These are phyloP conservation scores for Rhodotorula mucilaginosa DNA, from an alignment of 1,284 basidiomycete genomes.

Conservation along the genomic window DNA sequence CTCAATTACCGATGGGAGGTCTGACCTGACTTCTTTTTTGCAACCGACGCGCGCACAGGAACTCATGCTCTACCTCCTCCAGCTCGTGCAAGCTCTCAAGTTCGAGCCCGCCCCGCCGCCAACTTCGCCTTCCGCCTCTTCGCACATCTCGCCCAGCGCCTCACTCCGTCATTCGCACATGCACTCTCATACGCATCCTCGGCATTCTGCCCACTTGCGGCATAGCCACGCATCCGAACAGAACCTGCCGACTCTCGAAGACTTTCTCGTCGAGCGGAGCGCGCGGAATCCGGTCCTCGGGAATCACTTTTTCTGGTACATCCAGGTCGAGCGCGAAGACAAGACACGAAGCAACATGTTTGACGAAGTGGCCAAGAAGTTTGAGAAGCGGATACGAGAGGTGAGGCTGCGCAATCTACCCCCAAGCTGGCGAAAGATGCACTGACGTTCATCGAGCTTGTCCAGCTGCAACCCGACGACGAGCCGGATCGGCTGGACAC, in stretches of 20 bases:
- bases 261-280: conserved; percentile 84
- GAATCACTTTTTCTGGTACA: conserved; percentile 94
- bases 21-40: neutral
- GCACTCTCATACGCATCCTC: conserved; percentile 22
- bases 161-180: conserved; percentile 24
- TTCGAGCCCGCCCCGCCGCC: conserved; percentile 60
- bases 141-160: conserved; percentile 22
- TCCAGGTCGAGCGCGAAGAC: conserved; percentile 88
- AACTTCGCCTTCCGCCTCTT: conserved; percentile 10
- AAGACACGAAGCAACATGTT: conserved; percentile 80
- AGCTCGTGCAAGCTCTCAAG: conserved; percentile 95
- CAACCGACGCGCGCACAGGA: conserved; percentile 49
- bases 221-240: conserved; percentile 64
- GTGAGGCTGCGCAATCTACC: conserved; percentile 52
- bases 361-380: conserved; percentile 79
- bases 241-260: conserved; percentile 58
- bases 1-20: neutral
- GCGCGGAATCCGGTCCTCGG: conserved; percentile 79
- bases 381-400: conserved; percentile 80
- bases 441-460: conserved; percentile 56
- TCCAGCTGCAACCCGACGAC: conserved; percentile 55
- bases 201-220: conserved; percentile 53
- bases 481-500: conserved; percentile 69
- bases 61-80: conserved; percentile 84
- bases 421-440: conserved; percentile 23